Percentiles rank a stretch among this genome's conserved stretches.
phyloP scores from a whole-genome alignment of 306 rosid genomes.

The Inga leiocalycina region DNA sequence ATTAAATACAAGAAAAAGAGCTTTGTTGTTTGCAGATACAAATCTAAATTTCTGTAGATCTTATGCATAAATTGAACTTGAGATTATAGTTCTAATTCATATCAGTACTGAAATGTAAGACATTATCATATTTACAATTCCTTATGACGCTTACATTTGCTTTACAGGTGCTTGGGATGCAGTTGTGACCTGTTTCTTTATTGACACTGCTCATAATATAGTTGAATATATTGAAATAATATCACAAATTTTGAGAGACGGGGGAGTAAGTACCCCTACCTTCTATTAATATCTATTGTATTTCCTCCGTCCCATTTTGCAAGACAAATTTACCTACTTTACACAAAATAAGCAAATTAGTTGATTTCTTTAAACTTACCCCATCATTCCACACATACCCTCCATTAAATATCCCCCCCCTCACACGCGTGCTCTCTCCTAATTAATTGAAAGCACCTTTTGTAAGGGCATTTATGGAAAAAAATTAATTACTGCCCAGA shows the following conservation, averaged over 20 bases:
- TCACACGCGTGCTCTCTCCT: not conserved
- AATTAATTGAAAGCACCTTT: not conserved
- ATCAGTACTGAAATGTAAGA: conserved; percentile 5
- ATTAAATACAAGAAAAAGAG: not conserved
- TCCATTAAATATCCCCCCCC: too few relatives aligned
- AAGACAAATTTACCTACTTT: not conserved
- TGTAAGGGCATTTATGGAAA: not conserved
- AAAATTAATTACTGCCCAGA: not conserved
- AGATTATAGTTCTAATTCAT: not conserved
- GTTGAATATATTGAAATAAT: conserved; percentile 90
- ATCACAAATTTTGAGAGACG: conserved; percentile 81
- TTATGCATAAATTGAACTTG: conserved; percentile 1
- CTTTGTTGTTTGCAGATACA: not conserved
- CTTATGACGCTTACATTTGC: conserved; percentile 37
- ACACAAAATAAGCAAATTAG: not conserved
- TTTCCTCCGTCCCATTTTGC: not conserved
- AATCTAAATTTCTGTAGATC: not conserved
- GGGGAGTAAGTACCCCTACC: conserved; percentile 78
- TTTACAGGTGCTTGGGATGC: conserved; percentile 94
- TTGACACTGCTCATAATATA: conserved; percentile 92
- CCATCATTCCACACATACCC: not conserved
- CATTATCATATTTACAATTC: conserved; percentile 23
- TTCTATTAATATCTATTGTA: not conserved
- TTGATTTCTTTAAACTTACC: not conserved
- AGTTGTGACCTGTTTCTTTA: conserved; percentile 93